A percentile compares a stretch with the other conserved stretches of the same genome.
These are phyloP conservation scores for Geotrichum ghanense DNA, from an alignment of 805 yeast genomes.

Conservation along the genomic window DNA sequence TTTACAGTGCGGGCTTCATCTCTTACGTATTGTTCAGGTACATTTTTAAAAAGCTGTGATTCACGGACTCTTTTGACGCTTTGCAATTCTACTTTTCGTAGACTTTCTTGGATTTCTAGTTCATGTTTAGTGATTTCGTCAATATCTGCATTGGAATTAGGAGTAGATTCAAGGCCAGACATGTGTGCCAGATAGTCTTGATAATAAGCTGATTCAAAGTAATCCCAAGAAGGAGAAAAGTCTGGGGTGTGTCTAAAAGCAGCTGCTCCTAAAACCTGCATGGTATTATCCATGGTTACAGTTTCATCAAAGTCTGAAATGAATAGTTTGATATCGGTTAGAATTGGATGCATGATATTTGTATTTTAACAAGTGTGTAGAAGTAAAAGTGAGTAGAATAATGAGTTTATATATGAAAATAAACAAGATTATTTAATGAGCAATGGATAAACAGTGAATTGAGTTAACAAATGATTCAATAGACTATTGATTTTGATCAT, in stretches of 20 bases:
- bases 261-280: conserved; percentile 37
- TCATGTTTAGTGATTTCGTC: no score
- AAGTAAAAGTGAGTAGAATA: no score
- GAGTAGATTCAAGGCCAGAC: conserved; percentile 12
- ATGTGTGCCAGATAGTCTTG: conserved; percentile 27
- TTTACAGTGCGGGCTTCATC: conserved; percentile 29
- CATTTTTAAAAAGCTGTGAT: conserved; percentile 32
- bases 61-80: conserved; percentile 35
- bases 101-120: conserved; percentile 33
- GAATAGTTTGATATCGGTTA: conserved; percentile 17
- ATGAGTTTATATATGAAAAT: no score
- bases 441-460: no score
- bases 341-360: neutral
- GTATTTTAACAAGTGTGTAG: neutral
- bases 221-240: conserved; percentile 29
- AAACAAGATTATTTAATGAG: no score
- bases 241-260: conserved; percentile 32
- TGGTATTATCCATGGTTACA: conserved; percentile 44
- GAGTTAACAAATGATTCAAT: no score
- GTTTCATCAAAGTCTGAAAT: conserved; percentile 63
- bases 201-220: conserved; percentile 35
- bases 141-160: conserved; percentile 24
- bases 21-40: conserved; percentile 24
- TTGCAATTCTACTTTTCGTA: conserved; percentile 35
- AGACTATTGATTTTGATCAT: no score